Evolutionary conservation across 1,284 basidiomycete genomes (phyloP), one percentile per base, ranked within the genome.

Genomic region (Fomitopsis pinicola): DNA sequence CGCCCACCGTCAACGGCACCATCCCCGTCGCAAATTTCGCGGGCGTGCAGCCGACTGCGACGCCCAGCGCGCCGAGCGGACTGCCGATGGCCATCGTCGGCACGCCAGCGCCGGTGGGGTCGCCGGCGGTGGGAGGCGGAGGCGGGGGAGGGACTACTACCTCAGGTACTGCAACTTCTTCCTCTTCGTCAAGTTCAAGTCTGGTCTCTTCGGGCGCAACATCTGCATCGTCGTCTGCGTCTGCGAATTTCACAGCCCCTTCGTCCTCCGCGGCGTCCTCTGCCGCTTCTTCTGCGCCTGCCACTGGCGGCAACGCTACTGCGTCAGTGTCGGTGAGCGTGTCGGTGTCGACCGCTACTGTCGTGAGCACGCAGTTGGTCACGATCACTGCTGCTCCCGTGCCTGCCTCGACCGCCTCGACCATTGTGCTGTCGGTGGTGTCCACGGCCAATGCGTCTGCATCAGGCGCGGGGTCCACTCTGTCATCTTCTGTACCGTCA

Each of bases 291-390:
- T 14, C 42, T 14, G 17, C 22, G 35, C n/a, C 7, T 38, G n/a
- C n/a, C 17, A 19, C 52, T 14, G 36, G 28, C 22, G 22, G 22
- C 52, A 54, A 7, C 22, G 35, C 35, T 15, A 54, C 36, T 14
- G 36, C 10, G n/a, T 28, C 52, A 19, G 52, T 54, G 35, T 28
- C 52, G 35, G 52, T 54, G 35, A 54, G 52, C 52, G 52, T 54
- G 52, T 54, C 52, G 3, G 33, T 63, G 2, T 64, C 66, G 0
- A 67, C 65, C 2, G 58, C 64, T 1, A 59, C 60, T 4, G 67
- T 68, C 10, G 60, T 68, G n/a, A 67, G 66, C 50, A 69, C 68
- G 15, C 50, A 67, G 5, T 44, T 69, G 35, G 64, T 68, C 33
- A 68, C 67, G 7, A 59, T 67, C 38, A 69, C 67, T 15, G 52